Conservation (phyloP, 345 rosid genomes). For the Populus simonii region DNA sequence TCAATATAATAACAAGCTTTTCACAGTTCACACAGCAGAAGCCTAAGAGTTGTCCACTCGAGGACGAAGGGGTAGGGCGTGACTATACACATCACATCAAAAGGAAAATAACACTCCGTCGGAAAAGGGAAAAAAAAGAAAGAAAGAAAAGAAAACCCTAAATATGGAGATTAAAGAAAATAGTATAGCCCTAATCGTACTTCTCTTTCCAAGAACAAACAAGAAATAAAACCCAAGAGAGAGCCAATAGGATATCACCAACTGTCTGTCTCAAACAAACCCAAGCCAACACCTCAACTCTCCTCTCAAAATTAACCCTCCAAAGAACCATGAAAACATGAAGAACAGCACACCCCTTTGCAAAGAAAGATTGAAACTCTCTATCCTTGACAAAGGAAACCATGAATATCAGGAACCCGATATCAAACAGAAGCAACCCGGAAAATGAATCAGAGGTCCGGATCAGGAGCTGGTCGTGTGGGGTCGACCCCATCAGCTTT, state of each 20-base stretch:
- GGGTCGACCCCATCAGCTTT: constrained; percentile 81
- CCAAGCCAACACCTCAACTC: constrained; percentile 61
- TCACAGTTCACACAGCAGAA: too few species aligned
- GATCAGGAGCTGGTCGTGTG: constrained; percentile 82
- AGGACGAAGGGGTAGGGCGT: neutral
- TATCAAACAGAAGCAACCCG: constrained; percentile 74
- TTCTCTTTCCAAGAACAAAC: constrained; percentile 91
- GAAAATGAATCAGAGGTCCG: constrained; percentile 87
- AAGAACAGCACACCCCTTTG: constrained; percentile 70
- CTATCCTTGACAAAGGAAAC: constrained; percentile 78
- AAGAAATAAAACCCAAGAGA: constrained; percentile 80
- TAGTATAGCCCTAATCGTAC: constrained; percentile 50
- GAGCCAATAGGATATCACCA: constrained; percentile 65
- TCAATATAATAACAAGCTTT: neutral
- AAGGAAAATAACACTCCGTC: neutral
- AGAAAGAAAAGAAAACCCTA: neutral
- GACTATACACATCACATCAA: neutral
- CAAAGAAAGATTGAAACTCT: constrained; percentile 77
- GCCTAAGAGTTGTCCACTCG: neutral
- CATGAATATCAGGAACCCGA: constrained; percentile 75
- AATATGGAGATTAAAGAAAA: neutral
- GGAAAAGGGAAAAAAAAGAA: neutral
- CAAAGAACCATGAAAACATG: constrained; percentile 68
- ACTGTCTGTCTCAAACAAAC: constrained; percentile 68
- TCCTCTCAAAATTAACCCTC: constrained; percentile 71